Conservation (phyloP, 2,329 filamentous ascomycete species). For the Xylaria sp. region DNA sequence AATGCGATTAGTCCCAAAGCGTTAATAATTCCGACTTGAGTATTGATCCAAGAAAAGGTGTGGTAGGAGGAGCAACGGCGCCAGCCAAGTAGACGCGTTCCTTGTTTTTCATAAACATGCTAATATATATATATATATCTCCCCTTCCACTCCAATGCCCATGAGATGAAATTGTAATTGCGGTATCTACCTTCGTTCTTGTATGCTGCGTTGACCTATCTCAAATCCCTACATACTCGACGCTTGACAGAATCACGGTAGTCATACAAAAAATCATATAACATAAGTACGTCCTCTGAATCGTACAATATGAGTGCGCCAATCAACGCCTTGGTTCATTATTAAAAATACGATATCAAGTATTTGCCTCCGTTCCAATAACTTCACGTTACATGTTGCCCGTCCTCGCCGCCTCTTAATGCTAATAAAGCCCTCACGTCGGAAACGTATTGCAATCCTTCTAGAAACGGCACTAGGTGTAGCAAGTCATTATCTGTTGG, state of each 20-base stretch:
- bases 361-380: constrained; percentile 21
- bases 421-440: constrained; percentile 93
- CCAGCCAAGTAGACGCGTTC: background rate
- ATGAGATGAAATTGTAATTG: background rate
- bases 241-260: constrained; percentile 6
- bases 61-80: background rate
- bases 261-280: constrained; percentile 10
- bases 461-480: constrained; percentile 89
- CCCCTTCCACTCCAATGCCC: background rate
- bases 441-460: constrained; percentile 95
- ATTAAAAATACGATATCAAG: constrained; percentile 37
- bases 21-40: background rate
- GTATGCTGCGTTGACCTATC: background rate
- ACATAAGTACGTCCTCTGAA: constrained; percentile 1
- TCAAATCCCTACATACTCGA: background rate
- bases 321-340: constrained; percentile 20
- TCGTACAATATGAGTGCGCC: constrained; percentile 14
- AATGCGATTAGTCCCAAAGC: background rate
- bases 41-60: background rate
- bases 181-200: background rate
- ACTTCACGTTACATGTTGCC: constrained; percentile 57
- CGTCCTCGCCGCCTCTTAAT: constrained; percentile 84
- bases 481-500: constrained; percentile 95
- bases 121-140: background rate
- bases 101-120: background rate